Evolutionary conservation across 2,329 filamentous ascomycete genomes (phyloP).

Genomic region (Sporothrix humicola): DNA sequence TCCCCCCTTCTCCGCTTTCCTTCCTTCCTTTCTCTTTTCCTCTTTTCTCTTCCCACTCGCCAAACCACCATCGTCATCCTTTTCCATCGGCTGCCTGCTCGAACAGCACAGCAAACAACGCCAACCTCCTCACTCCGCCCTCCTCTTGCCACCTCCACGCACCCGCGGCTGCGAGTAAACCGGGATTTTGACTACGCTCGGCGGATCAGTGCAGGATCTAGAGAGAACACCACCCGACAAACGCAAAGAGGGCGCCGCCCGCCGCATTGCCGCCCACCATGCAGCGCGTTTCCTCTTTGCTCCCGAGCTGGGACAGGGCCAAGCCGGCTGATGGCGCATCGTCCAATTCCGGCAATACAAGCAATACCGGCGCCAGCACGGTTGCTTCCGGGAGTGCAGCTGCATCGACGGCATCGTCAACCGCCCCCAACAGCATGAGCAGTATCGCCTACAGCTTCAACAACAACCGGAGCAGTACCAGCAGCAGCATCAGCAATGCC

Average conservation of each 20-base stretch:
- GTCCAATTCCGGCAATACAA: constrained; percentile 27
- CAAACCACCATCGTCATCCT: background rate
- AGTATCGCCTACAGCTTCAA: constrained; percentile 23
- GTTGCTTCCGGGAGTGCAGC: background rate
- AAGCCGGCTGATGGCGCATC: constrained; percentile 36
- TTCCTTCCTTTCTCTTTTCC: background rate
- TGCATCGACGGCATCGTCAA: constrained; percentile 16
- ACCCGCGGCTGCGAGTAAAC: constrained; percentile 8
- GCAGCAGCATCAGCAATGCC: constrained; percentile 18
- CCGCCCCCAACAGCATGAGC: constrained; percentile 30
- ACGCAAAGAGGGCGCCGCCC: constrained; percentile 25
- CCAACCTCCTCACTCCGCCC: too few species aligned
- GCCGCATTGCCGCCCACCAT: constrained; percentile 41
- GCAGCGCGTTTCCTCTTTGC: constrained; percentile 55
- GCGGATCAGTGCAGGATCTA: background rate
- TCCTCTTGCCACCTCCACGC: constrained; percentile 5
- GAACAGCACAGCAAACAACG: background rate
- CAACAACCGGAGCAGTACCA: constrained; percentile 14
- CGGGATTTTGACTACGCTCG: background rate
- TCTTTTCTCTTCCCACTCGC: background rate
- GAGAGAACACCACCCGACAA: background rate
- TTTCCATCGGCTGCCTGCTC: background rate
- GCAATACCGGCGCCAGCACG: constrained; percentile 11
- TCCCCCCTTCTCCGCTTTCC: background rate
- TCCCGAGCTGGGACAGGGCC: constrained; percentile 48